Evolutionary conservation across 169 alveolate species (phyloP).

Genomic region (Cardiosporidium cionae): DNA sequence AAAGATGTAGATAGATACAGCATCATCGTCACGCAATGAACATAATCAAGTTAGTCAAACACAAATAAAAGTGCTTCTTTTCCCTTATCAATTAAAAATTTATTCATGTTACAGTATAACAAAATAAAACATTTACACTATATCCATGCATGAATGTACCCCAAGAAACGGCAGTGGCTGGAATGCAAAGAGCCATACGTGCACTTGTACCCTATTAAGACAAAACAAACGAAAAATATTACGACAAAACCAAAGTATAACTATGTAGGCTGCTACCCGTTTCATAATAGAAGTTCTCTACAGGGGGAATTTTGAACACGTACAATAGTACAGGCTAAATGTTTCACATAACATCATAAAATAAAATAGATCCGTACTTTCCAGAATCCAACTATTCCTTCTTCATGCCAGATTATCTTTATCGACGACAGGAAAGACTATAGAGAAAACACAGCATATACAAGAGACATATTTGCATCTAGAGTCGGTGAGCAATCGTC

Average conservation of each 20-base stretch:
- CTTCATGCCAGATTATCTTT: conserved; percentile 14
- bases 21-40: too few relatives aligned
- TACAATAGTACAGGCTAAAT: background rate
- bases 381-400: conserved; percentile 26
- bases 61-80: too few relatives aligned
- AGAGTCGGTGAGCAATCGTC: background rate
- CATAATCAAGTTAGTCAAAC: too few relatives aligned
- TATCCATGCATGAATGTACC: conserved; percentile 1
- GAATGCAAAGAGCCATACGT: conserved; percentile 5
- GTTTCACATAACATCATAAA: background rate
- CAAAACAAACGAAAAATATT: background rate
- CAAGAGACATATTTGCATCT: background rate
- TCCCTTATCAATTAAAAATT: too few relatives aligned
- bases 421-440: conserved; percentile 12
- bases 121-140: too few relatives aligned
- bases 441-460: background rate
- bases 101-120: too few relatives aligned
- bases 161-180: conserved; percentile 18
- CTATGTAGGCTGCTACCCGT: background rate
- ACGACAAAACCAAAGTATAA: background rate
- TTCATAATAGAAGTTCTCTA: background rate
- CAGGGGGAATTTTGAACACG: background rate
- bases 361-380: background rate
- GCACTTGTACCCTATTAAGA: conserved; percentile 7
- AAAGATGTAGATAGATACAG: too few relatives aligned